A percentile compares a stretch with the other conserved stretches of the same genome.
These are phyloP conservation scores for Cucumis hystrix DNA, from an alignment of 306 rosid genomes.

Conservation along the genomic window DNA sequence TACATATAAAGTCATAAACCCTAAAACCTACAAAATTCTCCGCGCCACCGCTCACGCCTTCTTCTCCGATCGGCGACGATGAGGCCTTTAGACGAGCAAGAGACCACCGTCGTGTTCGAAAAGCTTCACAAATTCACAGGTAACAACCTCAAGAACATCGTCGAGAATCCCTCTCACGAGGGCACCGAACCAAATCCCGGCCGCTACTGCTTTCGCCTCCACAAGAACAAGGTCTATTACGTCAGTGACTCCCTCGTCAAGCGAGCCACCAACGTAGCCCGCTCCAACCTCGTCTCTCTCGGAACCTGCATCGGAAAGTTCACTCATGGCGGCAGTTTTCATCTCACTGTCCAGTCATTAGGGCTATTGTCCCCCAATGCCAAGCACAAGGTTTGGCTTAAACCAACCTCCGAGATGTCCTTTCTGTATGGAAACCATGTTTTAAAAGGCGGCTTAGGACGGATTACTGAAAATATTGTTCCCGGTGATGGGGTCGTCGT, in stretches of 20 bases:
- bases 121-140: slow-evolving; percentile 81
- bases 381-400: slow-evolving; percentile 90
- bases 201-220: slow-evolving; percentile 80
- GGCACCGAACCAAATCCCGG: slow-evolving; percentile 65
- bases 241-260: slow-evolving; percentile 69
- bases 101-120: slow-evolving; percentile 66
- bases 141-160: slow-evolving; percentile 75
- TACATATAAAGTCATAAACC: background rate
- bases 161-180: slow-evolving; percentile 80
- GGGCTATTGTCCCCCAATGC: slow-evolving; percentile 56
- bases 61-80: slow-evolving; percentile 13
- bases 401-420: slow-evolving; percentile 78
- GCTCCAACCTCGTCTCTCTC: slow-evolving; percentile 48
- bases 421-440: slow-evolving; percentile 79
- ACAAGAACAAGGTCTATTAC: slow-evolving; percentile 71
- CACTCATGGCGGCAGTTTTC: slow-evolving; percentile 83
- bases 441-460: slow-evolving; percentile 69
- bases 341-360: slow-evolving; percentile 57
- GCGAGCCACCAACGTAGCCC: slow-evolving; percentile 72
- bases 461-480: slow-evolving; percentile 65
- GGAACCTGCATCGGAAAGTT: slow-evolving; percentile 79
- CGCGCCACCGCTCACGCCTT: background rate
- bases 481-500: slow-evolving; percentile 84
- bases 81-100: slow-evolving; percentile 78
- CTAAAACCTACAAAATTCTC: background rate